Conservation (phyloP, 2,329 filamentous ascomycete species). For the Xylariaceae sp. region DNA sequence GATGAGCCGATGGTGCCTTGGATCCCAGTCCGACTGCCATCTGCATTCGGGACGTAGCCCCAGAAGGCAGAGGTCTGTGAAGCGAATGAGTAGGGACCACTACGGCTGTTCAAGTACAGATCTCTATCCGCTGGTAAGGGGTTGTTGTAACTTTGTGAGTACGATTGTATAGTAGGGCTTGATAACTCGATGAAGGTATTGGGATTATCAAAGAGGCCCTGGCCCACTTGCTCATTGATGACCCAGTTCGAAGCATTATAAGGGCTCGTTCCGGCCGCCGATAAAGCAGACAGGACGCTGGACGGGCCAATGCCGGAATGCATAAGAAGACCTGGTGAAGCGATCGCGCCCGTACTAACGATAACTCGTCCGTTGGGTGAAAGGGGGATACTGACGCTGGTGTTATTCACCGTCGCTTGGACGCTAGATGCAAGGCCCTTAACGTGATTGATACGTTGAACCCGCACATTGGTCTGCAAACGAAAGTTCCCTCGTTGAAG, state of each 20-base stretch:
- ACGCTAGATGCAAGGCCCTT: slow-evolving; percentile 51
- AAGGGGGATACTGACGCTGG: slow-evolving; percentile 42
- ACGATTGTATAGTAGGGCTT: slow-evolving; percentile 52
- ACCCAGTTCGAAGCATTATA: slow-evolving; percentile 51
- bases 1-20: slow-evolving; percentile 61
- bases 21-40: slow-evolving; percentile 51
- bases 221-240: slow-evolving; percentile 55
- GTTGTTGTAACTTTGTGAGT: slow-evolving; percentile 53
- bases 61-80: slow-evolving; percentile 61
- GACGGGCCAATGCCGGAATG: slow-evolving; percentile 47
- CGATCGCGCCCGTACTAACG: slow-evolving; percentile 46
- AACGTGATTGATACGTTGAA: slow-evolving; percentile 52
- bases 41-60: slow-evolving; percentile 51
- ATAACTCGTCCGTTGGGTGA: slow-evolving; percentile 40
- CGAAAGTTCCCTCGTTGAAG: slow-evolving; percentile 50
- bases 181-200: slow-evolving; percentile 60
- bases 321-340: slow-evolving; percentile 46
- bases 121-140: slow-evolving; percentile 51
- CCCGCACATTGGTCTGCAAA: slow-evolving; percentile 51
- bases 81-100: slow-evolving; percentile 60
- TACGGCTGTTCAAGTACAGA: slow-evolving; percentile 55
- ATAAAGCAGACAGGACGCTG: slow-evolving; percentile 32
- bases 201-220: slow-evolving; percentile 61
- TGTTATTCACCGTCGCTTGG: slow-evolving; percentile 44
- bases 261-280: slow-evolving; percentile 28